These are phyloP conservation scores for Lichenothelia convexa DNA, from an alignment of 495 filamentous ascomycete genomes.

Conservation along the genomic window DNA sequence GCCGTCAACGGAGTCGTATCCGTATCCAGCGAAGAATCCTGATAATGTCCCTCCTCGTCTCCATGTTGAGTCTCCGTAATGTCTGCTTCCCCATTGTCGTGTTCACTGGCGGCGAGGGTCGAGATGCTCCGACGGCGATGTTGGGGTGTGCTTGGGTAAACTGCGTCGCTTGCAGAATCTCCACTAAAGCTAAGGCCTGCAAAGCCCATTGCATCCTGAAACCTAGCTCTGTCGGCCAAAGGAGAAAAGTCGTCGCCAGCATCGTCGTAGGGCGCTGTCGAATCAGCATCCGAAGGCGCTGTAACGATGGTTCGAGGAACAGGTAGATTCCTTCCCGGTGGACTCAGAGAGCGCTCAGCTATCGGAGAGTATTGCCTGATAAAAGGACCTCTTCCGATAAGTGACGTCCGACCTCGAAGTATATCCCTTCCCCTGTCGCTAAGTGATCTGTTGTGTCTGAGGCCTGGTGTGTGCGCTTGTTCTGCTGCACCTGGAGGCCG, in stretches of 20 bases:
- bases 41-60: constrained; percentile 30
- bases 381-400: constrained; percentile 6
- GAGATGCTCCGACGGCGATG: too few relatives aligned
- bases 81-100: too few relatives aligned
- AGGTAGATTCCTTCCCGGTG: constrained; percentile 10
- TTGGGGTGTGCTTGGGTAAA: too few relatives aligned
- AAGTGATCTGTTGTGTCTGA: constrained; percentile 19
- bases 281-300: constrained; percentile 17
- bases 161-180: too few relatives aligned
- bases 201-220: constrained; percentile 42
- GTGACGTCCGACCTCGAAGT: constrained; percentile 10
- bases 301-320: constrained; percentile 16
- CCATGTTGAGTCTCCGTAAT: constrained; percentile 23
- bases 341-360: constrained; percentile 33
- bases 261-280: constrained; percentile 18
- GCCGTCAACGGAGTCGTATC: constrained; percentile 33
- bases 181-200: constrained; percentile 38
- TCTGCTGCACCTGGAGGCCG: constrained; percentile 28
- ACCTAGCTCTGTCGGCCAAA: constrained; percentile 29
- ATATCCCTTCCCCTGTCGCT: constrained; percentile 20
- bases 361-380: constrained; percentile 31
- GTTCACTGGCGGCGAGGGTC: too few relatives aligned
- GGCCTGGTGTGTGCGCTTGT: constrained; percentile 17
- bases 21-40: constrained; percentile 37
- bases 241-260: constrained; percentile 26